A percentile compares a stretch with the other conserved stretches of the same genome.
Evolutionary conservation across 148 eudicot genomes (phyloP).

Genomic region (Cornus suecica): DNA sequence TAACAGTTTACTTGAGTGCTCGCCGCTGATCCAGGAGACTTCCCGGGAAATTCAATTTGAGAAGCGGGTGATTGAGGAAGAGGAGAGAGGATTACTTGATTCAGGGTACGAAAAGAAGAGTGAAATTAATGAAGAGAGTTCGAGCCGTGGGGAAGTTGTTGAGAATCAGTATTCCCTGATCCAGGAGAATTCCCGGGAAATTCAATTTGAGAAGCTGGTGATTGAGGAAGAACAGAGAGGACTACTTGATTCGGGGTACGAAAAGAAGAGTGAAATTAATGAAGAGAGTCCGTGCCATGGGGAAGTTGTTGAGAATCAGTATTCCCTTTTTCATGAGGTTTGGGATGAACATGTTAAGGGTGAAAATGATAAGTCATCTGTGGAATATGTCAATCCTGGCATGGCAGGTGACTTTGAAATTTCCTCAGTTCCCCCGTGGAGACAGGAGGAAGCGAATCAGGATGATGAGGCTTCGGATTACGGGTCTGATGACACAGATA

Average conservation of each 20-base stretch:
- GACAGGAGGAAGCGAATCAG: slow-evolving; percentile 34
- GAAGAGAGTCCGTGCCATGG: slow-evolving; percentile 22
- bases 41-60: slow-evolving; percentile 26
- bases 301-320: slow-evolving; percentile 13
- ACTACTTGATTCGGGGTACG: slow-evolving; percentile 12
- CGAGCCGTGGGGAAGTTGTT: slow-evolving; percentile 18
- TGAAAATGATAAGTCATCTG: slow-evolving; percentile 36
- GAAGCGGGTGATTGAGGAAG: slow-evolving; percentile 23
- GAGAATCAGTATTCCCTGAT: slow-evolving; percentile 16
- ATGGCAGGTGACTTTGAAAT: slow-evolving; percentile 41
- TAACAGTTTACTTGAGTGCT: slow-evolving; percentile 14
- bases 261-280: slow-evolving; percentile 13
- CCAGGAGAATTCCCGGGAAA: slow-evolving; percentile 26
- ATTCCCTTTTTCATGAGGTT: slow-evolving; percentile 21
- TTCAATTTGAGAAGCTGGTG: slow-evolving; percentile 22
- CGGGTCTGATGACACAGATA: slow-evolving; percentile 69
- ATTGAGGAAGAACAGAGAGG: slow-evolving; percentile 21
- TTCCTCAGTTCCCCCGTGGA: slow-evolving; percentile 48
- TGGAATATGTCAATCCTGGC: slow-evolving; percentile 43
- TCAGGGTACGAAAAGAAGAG: slow-evolving; percentile 14
- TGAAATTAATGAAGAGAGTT: slow-evolving; percentile 17
- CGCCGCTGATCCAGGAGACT: slow-evolving; percentile 20
- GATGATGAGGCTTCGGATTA: slow-evolving; percentile 42
- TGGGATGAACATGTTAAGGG: slow-evolving; percentile 28
- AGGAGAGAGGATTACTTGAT: slow-evolving; percentile 13